Evolutionary conservation across 257 asterid genomes (phyloP).

Genomic region (Gynochthodes officinalis): DNA sequence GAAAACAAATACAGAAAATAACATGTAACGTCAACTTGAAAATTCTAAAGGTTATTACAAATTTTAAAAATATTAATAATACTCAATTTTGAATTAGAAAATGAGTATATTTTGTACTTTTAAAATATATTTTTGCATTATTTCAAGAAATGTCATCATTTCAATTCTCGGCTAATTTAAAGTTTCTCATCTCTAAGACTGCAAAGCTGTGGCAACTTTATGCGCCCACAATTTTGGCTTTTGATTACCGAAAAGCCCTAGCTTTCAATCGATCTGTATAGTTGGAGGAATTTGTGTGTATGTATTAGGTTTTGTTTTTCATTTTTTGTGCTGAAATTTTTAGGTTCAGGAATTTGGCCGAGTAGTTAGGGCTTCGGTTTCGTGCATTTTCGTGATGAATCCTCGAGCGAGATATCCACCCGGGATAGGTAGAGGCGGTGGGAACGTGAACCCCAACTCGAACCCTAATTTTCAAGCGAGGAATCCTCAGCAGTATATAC

Average conservation of each 20-base stretch:
- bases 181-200: too few relatives aligned
- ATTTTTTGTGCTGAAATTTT: neutral
- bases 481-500: conserved; percentile 66
- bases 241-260: conserved; percentile 13
- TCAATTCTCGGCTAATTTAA: neutral
- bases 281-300: conserved; percentile 19
- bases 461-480: conserved; percentile 64
- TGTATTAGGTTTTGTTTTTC: conserved; percentile 16
- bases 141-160: neutral
- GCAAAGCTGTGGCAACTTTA: conserved; percentile 26
- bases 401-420: conserved; percentile 86
- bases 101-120: too few relatives aligned
- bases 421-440: conserved; percentile 57
- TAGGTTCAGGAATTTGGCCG: conserved; percentile 23
- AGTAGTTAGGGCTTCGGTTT: conserved; percentile 32
- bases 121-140: too few relatives aligned
- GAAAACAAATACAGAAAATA: too few relatives aligned
- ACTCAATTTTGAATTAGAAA: too few relatives aligned
- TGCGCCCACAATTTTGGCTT: conserved; percentile 24
- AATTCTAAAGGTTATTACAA: too few relatives aligned
- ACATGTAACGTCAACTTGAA: too few relatives aligned
- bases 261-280: conserved; percentile 14
- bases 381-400: conserved; percentile 45
- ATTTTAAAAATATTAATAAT: too few relatives aligned
- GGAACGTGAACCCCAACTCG: conserved; percentile 52